Conservation (phyloP, 2,329 filamentous ascomycete species). For the Ambrosiella beaveri region DNA sequence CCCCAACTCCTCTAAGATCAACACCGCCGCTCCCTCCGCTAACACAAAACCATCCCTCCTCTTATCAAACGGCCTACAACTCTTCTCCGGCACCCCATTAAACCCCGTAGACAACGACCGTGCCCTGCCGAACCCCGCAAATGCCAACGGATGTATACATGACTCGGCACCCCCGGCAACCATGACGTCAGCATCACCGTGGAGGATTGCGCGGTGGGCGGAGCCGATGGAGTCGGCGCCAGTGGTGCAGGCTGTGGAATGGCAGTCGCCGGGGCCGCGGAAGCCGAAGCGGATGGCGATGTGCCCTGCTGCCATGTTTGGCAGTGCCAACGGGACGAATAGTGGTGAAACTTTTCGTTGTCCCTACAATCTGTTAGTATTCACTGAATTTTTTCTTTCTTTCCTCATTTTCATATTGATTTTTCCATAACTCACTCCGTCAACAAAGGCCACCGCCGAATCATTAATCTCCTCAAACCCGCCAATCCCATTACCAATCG, state of each 20-base stretch:
- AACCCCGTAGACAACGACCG: slow-evolving; percentile 69
- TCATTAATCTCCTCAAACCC: slow-evolving; percentile 82
- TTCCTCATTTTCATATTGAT: too few relatives aligned
- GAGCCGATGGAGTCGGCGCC: slow-evolving; percentile 91
- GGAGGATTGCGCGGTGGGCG: slow-evolving; percentile 79
- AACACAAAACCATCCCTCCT: slow-evolving; percentile 77
- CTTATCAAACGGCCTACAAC: slow-evolving; percentile 77
- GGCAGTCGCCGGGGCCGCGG: slow-evolving; percentile 79
- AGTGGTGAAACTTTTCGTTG: slow-evolving; percentile 86
- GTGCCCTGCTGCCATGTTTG: slow-evolving; percentile 89
- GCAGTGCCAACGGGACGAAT: slow-evolving; percentile 82
- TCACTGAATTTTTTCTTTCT: too few relatives aligned
- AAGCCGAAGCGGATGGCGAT: slow-evolving; percentile 87
- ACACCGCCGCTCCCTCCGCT: slow-evolving; percentile 73
- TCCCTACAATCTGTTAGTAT: slow-evolving; percentile 35
- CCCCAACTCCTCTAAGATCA: slow-evolving; percentile 77
- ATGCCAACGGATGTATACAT: slow-evolving; percentile 84
- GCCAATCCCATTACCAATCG: slow-evolving; percentile 86
- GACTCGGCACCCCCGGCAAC: slow-evolving; percentile 88
- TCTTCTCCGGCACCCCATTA: slow-evolving; percentile 51
- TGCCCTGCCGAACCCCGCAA: slow-evolving; percentile 79
- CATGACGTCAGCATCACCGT: slow-evolving; percentile 88
- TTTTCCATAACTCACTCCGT: slow-evolving; percentile 37
- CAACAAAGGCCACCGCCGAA: slow-evolving; percentile 59
- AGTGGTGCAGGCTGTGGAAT: slow-evolving; percentile 88